Conservation (phyloP, 2,329 filamentous ascomycete species). For the Neophaeococcomyces mojaviensis region DNA sequence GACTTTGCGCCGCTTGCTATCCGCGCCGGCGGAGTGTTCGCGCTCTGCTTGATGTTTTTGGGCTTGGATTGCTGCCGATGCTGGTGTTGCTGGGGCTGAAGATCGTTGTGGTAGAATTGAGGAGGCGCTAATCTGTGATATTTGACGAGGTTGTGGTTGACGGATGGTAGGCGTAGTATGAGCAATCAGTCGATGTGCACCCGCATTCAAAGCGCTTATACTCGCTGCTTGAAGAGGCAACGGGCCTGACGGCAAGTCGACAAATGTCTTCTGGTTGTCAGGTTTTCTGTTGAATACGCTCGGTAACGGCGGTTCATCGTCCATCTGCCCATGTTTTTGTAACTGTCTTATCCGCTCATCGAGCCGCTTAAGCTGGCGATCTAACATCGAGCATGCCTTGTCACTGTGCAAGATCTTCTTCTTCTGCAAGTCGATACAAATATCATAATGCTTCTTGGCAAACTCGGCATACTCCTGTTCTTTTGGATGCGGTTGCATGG, state of each 20-base stretch:
- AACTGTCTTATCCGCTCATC: conserved; percentile 56
- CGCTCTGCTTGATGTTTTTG: conserved; percentile 40
- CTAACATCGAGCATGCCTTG: conserved; percentile 52
- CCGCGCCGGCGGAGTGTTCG: conserved; percentile 49
- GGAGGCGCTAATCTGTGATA: conserved; percentile 25
- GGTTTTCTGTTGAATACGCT: conserved; percentile 48
- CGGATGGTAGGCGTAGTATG: conserved; percentile 31
- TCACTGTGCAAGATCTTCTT: conserved; percentile 56
- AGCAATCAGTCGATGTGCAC: conserved; percentile 44
- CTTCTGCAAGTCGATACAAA: conserved; percentile 50
- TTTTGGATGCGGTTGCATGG: conserved; percentile 55
- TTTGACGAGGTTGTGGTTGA: conserved; percentile 22
- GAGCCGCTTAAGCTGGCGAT: conserved; percentile 56
- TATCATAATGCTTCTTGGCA: conserved; percentile 52
- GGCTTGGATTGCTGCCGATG: conserved; percentile 16
- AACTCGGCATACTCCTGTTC: conserved; percentile 54
- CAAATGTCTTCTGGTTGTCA: conserved; percentile 42
- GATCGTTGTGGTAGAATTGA: conserved; percentile 25
- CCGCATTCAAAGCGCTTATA: conserved; percentile 48
- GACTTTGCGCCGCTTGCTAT: conserved; percentile 53
- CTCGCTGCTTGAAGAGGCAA: conserved; percentile 49
- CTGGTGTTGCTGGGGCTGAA: conserved; percentile 40
- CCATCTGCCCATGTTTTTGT: conserved; percentile 51
- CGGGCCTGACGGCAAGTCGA: conserved; percentile 40
- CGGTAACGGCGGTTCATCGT: conserved; percentile 52